These are phyloP conservation scores for Lichtheimia corymbifera DNA, from an alignment of 371 early-diverging fungal species.

Conservation along the genomic window DNA sequence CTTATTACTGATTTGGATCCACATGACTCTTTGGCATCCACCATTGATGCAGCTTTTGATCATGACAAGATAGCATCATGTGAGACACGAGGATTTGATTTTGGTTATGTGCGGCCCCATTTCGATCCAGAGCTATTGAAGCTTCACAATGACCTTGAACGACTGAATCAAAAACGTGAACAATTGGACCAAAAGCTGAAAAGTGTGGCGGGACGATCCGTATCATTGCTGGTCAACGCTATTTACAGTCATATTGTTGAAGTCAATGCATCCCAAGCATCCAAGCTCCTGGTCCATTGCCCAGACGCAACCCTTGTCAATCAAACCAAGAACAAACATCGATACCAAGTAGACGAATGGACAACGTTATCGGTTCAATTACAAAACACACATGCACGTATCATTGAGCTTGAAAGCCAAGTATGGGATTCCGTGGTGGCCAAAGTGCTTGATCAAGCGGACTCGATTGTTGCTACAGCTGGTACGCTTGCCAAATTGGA, in stretches of 20 bases:
- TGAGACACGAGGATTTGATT: conserved; percentile 31
- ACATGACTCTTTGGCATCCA: conserved; percentile 25
- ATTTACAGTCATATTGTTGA: conserved; percentile 59
- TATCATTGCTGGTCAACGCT: conserved; percentile 31
- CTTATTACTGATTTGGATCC: conserved; percentile 30
- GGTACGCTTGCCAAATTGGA: conserved; percentile 71
- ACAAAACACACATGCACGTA: conserved; percentile 44
- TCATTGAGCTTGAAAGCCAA: conserved; percentile 50
- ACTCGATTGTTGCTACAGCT: conserved; percentile 53
- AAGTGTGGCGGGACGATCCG: conserved; percentile 36
- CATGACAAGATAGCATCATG: conserved; percentile 37
- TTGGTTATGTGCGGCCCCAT: conserved; percentile 50
- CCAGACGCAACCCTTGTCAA: conserved; percentile 30
- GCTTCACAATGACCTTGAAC: conserved; percentile 28
- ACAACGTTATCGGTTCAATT: conserved; percentile 51
- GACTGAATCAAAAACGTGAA: conserved; percentile 22
- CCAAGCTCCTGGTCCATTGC: conserved; percentile 22
- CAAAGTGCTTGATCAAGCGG: conserved; percentile 44
- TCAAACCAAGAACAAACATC: conserved; percentile 44
- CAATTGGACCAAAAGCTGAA: conserved; percentile 30
- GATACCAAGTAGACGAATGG: conserved; percentile 56
- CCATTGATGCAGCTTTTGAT: conserved; percentile 48
- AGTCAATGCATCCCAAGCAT: conserved; percentile 36
- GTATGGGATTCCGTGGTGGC: conserved; percentile 44
- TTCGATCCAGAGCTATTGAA: conserved; percentile 25